Evolutionary conservation across 768 basidiomycete genomes (phyloP), one percentile per base, ranked within the genome.

Genomic region (Macrolepiota fuliginosa): DNA sequence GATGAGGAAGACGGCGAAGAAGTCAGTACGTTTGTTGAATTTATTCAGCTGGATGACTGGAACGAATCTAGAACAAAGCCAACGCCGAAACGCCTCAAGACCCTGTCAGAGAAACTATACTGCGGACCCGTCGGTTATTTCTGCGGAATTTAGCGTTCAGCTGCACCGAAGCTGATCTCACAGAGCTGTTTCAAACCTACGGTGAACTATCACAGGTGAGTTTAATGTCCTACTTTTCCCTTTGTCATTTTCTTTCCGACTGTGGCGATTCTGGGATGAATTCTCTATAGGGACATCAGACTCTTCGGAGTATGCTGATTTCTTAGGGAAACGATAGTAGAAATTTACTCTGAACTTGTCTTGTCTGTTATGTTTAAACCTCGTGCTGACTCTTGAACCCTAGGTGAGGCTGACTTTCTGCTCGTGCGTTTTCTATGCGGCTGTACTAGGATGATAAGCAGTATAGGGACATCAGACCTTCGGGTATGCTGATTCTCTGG

Each of bases 131-230:
- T 0, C 85, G 96, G 3, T 77, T 98, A 1, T 98, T 98, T 69
- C 76, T 99, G 4, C 92, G 97, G n/a, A 99, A 98, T 70, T 74
- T 99, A n/a, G 81, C 94, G 0, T 98, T 94, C 68, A 84, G 88
- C 0, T 92, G 91, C 61, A 88, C 89, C 6, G 83, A 90, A 17
- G 72, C 78, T 1, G 94, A 97, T 54, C 74, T 98, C 0, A 68
- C 72, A 2, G 79, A 81, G 12, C 78, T 88, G 1, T 94, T 95
- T 71, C 70, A 73, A 2, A 77, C 82, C 0, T 92, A 84, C 70
- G 96, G 96, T 9, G 78, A 84, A 49, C 70, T 97, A 36, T 81
- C 81, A 45, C 90, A 95, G 89, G 94, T 93, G 63, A 80, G 85
- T 54, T 13, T 4, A 22, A 2, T 29, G 63, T 22, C 15, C 24